Percentiles rank a stretch among this genome's conserved stretches.
These are phyloP conservation scores for Graphilbum ipis-grandicollis DNA, from an alignment of 2,329 filamentous ascomycete species.

Conservation along the genomic window DNA sequence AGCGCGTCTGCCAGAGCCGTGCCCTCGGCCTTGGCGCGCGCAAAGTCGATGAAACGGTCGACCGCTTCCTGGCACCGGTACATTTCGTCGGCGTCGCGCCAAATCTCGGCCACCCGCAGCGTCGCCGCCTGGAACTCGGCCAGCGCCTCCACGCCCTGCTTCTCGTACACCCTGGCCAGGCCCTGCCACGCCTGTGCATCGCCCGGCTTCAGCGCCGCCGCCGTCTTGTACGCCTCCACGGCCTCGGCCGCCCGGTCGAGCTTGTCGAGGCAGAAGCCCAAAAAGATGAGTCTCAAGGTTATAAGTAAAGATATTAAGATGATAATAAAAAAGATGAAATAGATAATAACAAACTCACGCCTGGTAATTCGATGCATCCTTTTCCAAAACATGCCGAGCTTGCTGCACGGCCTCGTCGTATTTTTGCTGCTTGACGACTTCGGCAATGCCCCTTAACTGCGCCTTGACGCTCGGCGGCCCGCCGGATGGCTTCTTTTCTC, in stretches of 20 bases:
- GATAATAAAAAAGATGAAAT: no score
- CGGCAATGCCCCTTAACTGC: conserved; percentile 64
- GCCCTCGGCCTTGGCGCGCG: conserved; percentile 53
- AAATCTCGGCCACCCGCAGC: conserved; percentile 57
- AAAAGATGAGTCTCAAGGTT: conserved; percentile 61
- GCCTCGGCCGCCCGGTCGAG: conserved; percentile 53
- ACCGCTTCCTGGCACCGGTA: conserved; percentile 50
- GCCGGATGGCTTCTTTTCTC: conserved; percentile 8
- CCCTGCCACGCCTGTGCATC: conserved; percentile 88
- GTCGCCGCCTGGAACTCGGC: conserved; percentile 58
- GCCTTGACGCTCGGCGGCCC: conserved; percentile 45
- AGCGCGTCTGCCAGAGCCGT: conserved; percentile 62
- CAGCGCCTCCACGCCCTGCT: conserved; percentile 51
- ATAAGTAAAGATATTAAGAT: no score
- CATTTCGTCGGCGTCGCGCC: conserved; percentile 46
- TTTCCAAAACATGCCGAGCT: conserved; percentile 49
- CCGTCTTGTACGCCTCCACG: conserved; percentile 58
- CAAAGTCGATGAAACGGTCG: conserved; percentile 65
- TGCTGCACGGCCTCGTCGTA: conserved; percentile 60
- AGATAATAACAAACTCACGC: no score
- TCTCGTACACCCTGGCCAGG: conserved; percentile 70
- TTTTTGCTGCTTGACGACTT: conserved; percentile 60
- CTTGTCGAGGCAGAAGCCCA: conserved; percentile 73
- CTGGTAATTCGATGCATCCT: conserved; percentile 67
- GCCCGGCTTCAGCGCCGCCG: conserved; percentile 51